Conservation (phyloP, 768 basidiomycete genomes). For the Trametes cingulata region DNA sequence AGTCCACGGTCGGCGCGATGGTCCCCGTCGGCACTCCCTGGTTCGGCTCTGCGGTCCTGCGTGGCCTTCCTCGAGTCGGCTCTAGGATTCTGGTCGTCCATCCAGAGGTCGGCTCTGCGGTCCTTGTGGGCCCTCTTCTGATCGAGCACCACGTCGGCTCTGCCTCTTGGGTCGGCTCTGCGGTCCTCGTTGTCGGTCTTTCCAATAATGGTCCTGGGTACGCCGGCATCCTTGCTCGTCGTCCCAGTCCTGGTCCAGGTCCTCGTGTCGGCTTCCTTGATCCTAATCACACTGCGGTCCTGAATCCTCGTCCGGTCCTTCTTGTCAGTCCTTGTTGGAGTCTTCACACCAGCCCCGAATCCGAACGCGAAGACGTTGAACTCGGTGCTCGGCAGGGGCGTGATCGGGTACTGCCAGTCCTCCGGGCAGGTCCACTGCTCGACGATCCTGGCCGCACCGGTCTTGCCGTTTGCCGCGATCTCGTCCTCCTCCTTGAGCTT, state of each 20-base stretch:
- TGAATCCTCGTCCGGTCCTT: neutral
- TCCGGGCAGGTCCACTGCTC: neutral
- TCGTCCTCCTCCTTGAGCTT: too few relatives aligned
- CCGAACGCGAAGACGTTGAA: neutral
- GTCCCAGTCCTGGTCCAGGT: neutral
- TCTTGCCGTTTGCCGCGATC: too few relatives aligned
- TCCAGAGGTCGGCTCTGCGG: neutral
- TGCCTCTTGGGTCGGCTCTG: neutral
- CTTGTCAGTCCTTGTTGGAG: neutral
- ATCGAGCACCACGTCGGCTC: neutral
- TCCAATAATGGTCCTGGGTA: neutral
- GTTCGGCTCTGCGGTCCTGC: neutral
- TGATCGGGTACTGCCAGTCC: constrained; percentile 1
- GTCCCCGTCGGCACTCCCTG: neutral
- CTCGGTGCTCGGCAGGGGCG: constrained; percentile 1
- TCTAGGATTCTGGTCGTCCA: neutral
- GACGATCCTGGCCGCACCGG: neutral
- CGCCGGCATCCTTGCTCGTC: neutral
- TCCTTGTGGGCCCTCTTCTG: neutral
- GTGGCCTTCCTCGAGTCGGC: neutral
- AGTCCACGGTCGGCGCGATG: neutral
- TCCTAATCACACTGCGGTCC: neutral
- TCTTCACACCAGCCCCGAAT: neutral
- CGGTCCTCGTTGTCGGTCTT: neutral
- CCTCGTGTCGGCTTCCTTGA: neutral